A percentile compares a stretch with the other conserved stretches of the same genome.
These are phyloP conservation scores for Paraurostyla sp. DNA, from an alignment of 73 alveolate species.

Conservation along the genomic window DNA sequence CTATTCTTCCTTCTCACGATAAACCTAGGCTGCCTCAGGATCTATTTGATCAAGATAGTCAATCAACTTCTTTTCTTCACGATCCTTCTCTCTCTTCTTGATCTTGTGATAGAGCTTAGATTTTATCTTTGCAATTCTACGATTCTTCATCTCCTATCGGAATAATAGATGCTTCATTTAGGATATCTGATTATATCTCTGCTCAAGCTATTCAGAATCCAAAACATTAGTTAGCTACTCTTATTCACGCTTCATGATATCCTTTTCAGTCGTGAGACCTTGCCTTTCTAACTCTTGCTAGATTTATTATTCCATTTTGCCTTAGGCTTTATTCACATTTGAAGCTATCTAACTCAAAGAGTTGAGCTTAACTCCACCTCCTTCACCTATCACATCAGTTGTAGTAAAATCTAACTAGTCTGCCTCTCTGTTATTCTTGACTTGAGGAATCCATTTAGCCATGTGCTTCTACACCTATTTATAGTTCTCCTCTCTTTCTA, in stretches of 20 bases:
- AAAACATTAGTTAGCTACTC: constrained; percentile 50
- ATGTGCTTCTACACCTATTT: constrained; percentile 59
- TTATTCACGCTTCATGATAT: constrained; percentile 60
- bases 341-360: constrained; percentile 65
- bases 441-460: constrained; percentile 76
- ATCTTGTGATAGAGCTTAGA: constrained; percentile 81
- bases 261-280: constrained; percentile 70
- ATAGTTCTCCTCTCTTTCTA: constrained; percentile 74
- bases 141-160: constrained; percentile 80
- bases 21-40: constrained; percentile 73
- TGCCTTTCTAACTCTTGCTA: constrained; percentile 63
- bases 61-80: constrained; percentile 67
- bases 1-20: constrained; percentile 72
- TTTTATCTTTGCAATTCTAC: constrained; percentile 78
- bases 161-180: constrained; percentile 70
- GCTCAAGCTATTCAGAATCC: constrained; percentile 60
- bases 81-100: constrained; percentile 76
- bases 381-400: constrained; percentile 58
- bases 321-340: constrained; percentile 38
- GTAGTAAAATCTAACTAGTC: constrained; percentile 73
- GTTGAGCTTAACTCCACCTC: constrained; percentile 46
- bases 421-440: constrained; percentile 75
- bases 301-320: constrained; percentile 61
- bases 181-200: constrained; percentile 51
- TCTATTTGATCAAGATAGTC: constrained; percentile 75